phyloP scores from a whole-genome alignment of 441 rosid genomes.

The Erodium chrysanthum region DNA sequence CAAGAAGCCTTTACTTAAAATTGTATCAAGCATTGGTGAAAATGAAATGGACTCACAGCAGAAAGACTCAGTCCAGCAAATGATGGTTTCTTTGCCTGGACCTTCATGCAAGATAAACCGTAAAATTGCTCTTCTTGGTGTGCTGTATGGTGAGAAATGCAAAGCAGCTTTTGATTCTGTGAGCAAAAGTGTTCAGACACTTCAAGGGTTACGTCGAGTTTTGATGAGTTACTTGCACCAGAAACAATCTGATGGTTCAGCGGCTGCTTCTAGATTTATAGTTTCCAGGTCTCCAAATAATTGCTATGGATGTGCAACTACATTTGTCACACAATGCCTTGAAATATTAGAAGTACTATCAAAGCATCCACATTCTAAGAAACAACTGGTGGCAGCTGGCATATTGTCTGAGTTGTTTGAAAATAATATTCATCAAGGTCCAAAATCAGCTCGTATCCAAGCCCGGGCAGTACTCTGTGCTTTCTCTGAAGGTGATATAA shows the following conservation, averaged over 20 bases:
- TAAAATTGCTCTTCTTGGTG: conserved; percentile 98
- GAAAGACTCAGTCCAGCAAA: conserved; percentile 99
- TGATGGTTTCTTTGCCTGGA: conserved; percentile 99
- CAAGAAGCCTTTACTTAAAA: conserved; percentile 98
- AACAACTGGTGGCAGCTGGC: conserved; percentile 91
- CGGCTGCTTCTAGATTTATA: conserved; percentile 68
- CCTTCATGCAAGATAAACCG: conserved; percentile 99
- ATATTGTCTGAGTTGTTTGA: conserved; percentile 89
- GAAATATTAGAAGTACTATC: conserved; percentile 87
- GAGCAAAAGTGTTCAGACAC: conserved; percentile 99
- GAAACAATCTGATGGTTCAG: conserved; percentile 63
- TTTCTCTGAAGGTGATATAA: conserved; percentile 89
- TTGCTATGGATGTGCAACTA: conserved; percentile 98
- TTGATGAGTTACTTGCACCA: conserved; percentile 96
- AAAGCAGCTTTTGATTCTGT: conserved; percentile 99
- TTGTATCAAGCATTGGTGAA: conserved; percentile 98
- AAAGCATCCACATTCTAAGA: conserved; percentile 70
- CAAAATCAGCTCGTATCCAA: conserved; percentile 83
- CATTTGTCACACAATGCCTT: conserved; percentile 96
- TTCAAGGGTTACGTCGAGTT: conserved; percentile 98
- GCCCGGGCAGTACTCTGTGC: conserved; percentile 96
- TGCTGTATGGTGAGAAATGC: conserved; percentile 98
- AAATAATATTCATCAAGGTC: conserved; percentile 99
- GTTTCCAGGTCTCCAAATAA: conserved; percentile 89
- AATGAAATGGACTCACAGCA: conserved; percentile 99